Conservation (phyloP, 495 filamentous ascomycete genomes). For the Penicillium diatomitis region DNA sequence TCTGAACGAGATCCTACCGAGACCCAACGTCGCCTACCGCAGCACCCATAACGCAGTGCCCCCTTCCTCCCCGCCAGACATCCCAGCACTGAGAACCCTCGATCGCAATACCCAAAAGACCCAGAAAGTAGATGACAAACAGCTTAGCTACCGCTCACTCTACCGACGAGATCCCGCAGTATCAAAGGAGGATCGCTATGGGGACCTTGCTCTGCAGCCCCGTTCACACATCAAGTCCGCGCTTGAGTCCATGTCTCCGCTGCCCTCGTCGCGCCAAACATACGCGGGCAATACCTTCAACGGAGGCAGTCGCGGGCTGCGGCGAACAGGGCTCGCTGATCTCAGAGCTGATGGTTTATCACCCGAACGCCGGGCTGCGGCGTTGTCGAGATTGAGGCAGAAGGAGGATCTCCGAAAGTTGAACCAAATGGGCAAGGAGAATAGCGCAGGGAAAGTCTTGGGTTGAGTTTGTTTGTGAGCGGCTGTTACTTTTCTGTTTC, state of each 20-base stretch:
- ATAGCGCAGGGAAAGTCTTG: slow-evolving; percentile 2
- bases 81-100: slow-evolving; percentile 17
- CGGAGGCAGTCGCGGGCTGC: slow-evolving; percentile 29
- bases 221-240: slow-evolving; percentile 27
- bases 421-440: slow-evolving; percentile 25
- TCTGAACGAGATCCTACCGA: slow-evolving; percentile 21
- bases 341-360: slow-evolving; percentile 39
- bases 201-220: slow-evolving; percentile 10
- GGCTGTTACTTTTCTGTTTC: not conserved
- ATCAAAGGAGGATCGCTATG: slow-evolving; percentile 8
- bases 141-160: slow-evolving; percentile 21
- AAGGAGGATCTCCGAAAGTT: slow-evolving; percentile 31
- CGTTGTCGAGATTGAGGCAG: slow-evolving; percentile 52
- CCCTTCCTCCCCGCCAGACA: slow-evolving; percentile 29
- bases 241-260: slow-evolving; percentile 14
- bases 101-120: slow-evolving; percentile 12
- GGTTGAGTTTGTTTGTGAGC: not conserved
- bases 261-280: slow-evolving; percentile 2
- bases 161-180: slow-evolving; percentile 12
- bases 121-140: slow-evolving; percentile 12
- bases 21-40: slow-evolving; percentile 6
- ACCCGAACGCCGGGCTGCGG: slow-evolving; percentile 52
- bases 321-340: slow-evolving; percentile 21
- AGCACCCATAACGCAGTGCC: slow-evolving; percentile 9
- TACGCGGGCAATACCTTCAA: slow-evolving; percentile 17